Evolutionary conservation across 257 asterid genomes (phyloP), one percentile per base, ranked within the genome.

Genomic region (Primulina tabacum): DNA sequence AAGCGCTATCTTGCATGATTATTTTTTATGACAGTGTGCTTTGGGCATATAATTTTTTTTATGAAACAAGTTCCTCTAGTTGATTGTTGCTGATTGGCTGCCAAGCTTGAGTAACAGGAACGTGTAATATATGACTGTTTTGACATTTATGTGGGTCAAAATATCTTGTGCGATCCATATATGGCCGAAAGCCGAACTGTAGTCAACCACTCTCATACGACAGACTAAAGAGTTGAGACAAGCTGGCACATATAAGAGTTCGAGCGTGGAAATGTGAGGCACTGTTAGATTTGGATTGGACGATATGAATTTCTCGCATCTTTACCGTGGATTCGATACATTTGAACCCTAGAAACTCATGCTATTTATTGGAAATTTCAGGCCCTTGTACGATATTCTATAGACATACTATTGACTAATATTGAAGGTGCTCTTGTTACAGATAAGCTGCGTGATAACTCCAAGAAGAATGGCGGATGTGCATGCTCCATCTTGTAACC

Each of bases 361-460:
- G 12, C n/a, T 14, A 43, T 43, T 50, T 50, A 50, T 50, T 50
- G 56, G 4, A 50, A 16, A 50, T 50, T 50, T 16, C 21, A 50
- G 2, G 7, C 56, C 53, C 18, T 50, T 14, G 56, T 50, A 16
- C 5, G 16, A 8, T 50, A 5, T 16, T 7, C 56, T 16, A 4
- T 50, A 50, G 56, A 50, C 8, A 16, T 16, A 16, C 20, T 50
- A 50, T 50, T 50, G 56, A 50, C 56, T 64, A n/a, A 67, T 56
- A 29, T 38, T 17, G 6, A 12, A 65, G 60, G 60, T 72, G 58
- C 38, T 69, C 20, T 38, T 62, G 40, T 17, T 40, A 34, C 90
- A 92, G 98, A 82, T 73, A 92, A 89, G 70, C 72, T 71, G 78
- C 92, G 77, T 78, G 96, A 82, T 14, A 81, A 81, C 59, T 65